These are phyloP conservation scores for Pleurotus sapidus DNA, from an alignment of 768 basidiomycete species.

Conservation along the genomic window DNA sequence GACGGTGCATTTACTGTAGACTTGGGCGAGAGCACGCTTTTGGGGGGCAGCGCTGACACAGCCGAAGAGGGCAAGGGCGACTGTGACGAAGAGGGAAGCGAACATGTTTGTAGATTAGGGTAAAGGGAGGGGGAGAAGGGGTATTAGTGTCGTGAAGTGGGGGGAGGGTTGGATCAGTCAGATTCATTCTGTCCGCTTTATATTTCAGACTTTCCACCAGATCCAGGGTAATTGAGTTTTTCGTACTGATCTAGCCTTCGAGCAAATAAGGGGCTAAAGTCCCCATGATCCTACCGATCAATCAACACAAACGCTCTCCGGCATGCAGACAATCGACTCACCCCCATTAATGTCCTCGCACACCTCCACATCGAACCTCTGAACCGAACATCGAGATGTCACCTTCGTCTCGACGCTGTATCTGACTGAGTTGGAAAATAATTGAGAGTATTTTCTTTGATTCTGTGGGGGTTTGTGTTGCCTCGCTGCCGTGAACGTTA, in stretches of 20 bases:
- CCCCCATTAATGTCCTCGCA: not conserved
- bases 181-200: not conserved
- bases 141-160: not conserved
- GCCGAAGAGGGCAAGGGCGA: not conserved
- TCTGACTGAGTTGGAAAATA: no score
- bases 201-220: no score
- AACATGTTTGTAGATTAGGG: not conserved
- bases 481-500: no score
- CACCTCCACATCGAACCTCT: no score
- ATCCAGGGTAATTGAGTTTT: not conserved
- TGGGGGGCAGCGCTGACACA: not conserved
- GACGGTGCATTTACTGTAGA: constrained; percentile 31
- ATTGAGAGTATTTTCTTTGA: no score
- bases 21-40: constrained; percentile 21
- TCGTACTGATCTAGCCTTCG: not conserved
- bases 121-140: not conserved
- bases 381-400: no score
- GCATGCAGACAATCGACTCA: not conserved
- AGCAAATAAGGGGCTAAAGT: not conserved
- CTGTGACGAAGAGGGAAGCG: not conserved
- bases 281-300: not conserved
- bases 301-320: not conserved
- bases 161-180: not conserved
- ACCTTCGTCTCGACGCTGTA: no score
- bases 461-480: no score